phyloP scores from a whole-genome alignment of 1,284 basidiomycete species.

The Trichosporon ovoides region DNA sequence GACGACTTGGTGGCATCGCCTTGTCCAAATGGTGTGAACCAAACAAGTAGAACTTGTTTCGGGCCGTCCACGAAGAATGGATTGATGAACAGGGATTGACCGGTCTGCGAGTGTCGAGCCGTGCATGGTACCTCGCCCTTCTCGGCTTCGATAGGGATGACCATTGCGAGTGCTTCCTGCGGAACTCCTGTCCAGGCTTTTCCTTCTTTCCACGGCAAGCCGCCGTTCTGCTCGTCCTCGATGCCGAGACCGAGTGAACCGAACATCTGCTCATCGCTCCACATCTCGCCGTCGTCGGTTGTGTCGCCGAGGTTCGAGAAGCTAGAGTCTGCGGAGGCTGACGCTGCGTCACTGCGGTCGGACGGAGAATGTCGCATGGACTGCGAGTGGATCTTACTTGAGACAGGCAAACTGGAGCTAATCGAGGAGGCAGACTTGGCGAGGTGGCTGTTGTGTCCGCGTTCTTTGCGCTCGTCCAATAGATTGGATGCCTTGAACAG shows the following conservation, averaged over 20 bases:
- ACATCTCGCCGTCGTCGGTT: conserved; percentile 13
- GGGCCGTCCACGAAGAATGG: conserved; percentile 29
- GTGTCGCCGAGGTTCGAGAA: conserved; percentile 6
- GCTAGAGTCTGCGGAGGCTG: conserved; percentile 13
- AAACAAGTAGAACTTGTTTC: conserved; percentile 41
- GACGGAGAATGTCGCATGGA: conserved; percentile 2
- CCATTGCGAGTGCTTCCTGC: conserved; percentile 47
- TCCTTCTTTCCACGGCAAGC: conserved; percentile 33
- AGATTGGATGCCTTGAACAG: conserved; percentile 31
- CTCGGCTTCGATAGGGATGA: conserved; percentile 35
- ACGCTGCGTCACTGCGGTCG: conserved; percentile 19
- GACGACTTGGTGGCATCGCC: neutral
- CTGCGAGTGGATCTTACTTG: neutral
- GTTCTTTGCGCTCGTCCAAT: conserved; percentile 37
- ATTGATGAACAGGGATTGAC: conserved; percentile 13
- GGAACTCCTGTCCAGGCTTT: conserved; percentile 46
- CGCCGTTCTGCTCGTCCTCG: conserved; percentile 26
- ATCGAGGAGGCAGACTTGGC: neutral
- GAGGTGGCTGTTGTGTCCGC: neutral
- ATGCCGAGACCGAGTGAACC: conserved; percentile 22
- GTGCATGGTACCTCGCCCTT: conserved; percentile 5
- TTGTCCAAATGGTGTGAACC: conserved; percentile 43
- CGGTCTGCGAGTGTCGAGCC: neutral
- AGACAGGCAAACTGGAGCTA: neutral
- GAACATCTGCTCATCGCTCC: conserved; percentile 13